phyloP scores from a whole-genome alignment of 2,329 filamentous ascomycete genomes.

The Penicillium sp. region DNA sequence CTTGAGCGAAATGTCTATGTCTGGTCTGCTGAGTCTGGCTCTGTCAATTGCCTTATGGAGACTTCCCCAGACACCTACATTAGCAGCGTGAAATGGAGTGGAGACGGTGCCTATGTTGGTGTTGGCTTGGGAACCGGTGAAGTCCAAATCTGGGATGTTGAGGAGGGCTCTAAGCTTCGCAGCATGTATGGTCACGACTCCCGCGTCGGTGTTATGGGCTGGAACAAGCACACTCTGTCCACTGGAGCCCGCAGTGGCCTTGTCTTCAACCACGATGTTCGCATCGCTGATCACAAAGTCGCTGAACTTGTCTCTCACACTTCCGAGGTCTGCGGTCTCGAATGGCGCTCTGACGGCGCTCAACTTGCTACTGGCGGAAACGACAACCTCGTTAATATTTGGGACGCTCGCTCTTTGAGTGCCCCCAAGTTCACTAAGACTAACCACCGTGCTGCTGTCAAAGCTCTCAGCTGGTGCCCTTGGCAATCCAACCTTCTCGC shows the following conservation, averaged over 20 bases:
- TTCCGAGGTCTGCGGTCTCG: constrained; percentile 94
- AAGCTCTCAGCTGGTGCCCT: constrained; percentile 97
- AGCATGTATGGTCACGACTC: constrained; percentile 98
- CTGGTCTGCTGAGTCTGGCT: constrained; percentile 93
- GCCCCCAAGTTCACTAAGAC: constrained; percentile 99
- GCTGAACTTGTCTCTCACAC: constrained; percentile 96
- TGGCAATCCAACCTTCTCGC: constrained; percentile 98
- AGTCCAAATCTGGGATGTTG: constrained; percentile 98
- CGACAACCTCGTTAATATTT: constrained; percentile 98
- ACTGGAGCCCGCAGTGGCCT: constrained; percentile 92
- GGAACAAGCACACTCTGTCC: constrained; percentile 97
- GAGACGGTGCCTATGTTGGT: constrained; percentile 92
- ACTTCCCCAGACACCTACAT: constrained; percentile 88
- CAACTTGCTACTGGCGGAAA: constrained; percentile 97
- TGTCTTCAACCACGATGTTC: constrained; percentile 98
- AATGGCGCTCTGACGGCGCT: constrained; percentile 94
- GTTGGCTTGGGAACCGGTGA: constrained; percentile 94
- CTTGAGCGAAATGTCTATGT: constrained; percentile 97
- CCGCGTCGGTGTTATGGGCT: constrained; percentile 95
- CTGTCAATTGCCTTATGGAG: constrained; percentile 85
- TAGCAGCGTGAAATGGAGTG: constrained; percentile 98
- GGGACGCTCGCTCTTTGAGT: constrained; percentile 89
- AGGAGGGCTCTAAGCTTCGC: constrained; percentile 90
- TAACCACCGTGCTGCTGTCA: constrained; percentile 98
- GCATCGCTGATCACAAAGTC: constrained; percentile 95